Evolutionary conservation across 768 basidiomycete genomes (phyloP), one percentile per base, ranked within the genome.

Genomic region (Clitopilus passeckerianus): DNA sequence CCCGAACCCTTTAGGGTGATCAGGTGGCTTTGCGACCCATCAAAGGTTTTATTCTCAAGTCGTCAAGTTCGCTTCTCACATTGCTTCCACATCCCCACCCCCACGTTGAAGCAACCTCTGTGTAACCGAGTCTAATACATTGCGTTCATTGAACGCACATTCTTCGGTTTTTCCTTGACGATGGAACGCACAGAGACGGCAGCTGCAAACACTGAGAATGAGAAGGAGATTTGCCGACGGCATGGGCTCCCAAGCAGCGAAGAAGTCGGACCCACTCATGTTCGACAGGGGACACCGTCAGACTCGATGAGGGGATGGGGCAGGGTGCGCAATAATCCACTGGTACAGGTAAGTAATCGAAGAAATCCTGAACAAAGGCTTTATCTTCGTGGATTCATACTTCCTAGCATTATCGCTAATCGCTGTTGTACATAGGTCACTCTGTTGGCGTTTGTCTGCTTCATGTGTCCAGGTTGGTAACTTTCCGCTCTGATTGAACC

Each of bases 401-500:
- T 34, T 44, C 12, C 22, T 35, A 23, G 4, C 30, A 20, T 5
- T 56, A n/a, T 59, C 16, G 46, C 54, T 54, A 50, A 33, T 56
- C 23, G 12, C 54, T 20, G 15, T 23, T 34, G 37, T 9, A 15
- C 6, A 12, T 50, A 74, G 73, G 72, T 85, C 35, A 64, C 70
- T 50, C 68, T 87, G 65, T 73, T 88, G 20, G 86, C 86, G 52
- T 77, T 87, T 59, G 81, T 87, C 57, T 84, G 83, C 53, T 79
- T 80, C 67, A 77, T 79, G 77, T 70, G 72, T 61, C 72, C 71
- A 24, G 73, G 72, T 67, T 70, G 78, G 68, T 81, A 79, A n/a
- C 22, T 20, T 20, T 63, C 24, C 20, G 7, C 35, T 23, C 7
- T 6, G n/a, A 18, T 14, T 14, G 44, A 20, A 24, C 50, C 22